phyloP scores from a whole-genome alignment of 768 basidiomycete species.

The Pholiota conissans region DNA sequence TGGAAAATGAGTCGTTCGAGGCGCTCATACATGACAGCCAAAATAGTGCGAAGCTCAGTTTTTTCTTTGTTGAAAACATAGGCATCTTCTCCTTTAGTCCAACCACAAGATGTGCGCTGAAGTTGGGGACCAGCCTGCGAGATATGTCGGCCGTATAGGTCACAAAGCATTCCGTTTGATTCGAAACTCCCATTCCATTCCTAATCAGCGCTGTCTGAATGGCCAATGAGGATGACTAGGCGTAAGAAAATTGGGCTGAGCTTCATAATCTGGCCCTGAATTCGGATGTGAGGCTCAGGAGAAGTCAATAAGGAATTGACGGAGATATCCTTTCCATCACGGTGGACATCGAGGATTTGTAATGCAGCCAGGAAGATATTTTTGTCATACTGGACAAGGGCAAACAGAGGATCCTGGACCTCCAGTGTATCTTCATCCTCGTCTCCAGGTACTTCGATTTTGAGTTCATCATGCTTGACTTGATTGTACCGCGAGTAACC shows the following conservation, averaged over 20 bases:
- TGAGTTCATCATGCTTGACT: not conserved
- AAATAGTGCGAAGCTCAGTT: not conserved
- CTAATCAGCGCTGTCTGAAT: not conserved
- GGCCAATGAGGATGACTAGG: not conserved
- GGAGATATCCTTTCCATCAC: not conserved
- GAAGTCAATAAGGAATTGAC: not conserved
- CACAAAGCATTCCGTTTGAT: not conserved
- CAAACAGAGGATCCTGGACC: not conserved
- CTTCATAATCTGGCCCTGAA: not conserved
- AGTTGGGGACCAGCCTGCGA: not conserved
- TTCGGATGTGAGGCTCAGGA: not conserved
- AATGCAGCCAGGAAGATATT: not conserved
- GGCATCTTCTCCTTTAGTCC: not conserved
- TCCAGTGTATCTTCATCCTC: not conserved
- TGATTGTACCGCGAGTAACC: not conserved
- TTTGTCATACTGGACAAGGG: not conserved
- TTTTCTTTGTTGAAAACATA: conserved; percentile 3
- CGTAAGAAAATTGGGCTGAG: not conserved
- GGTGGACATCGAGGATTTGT: not conserved
- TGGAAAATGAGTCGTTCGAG: not conserved
- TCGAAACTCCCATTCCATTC: not conserved
- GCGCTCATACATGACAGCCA: not conserved
- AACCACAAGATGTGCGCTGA: not conserved
- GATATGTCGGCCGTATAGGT: not conserved
- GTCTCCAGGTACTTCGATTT: not conserved